Evolutionary conservation across 2,329 filamentous ascomycete species (phyloP).

Genomic region (Fusarium nodosum): DNA sequence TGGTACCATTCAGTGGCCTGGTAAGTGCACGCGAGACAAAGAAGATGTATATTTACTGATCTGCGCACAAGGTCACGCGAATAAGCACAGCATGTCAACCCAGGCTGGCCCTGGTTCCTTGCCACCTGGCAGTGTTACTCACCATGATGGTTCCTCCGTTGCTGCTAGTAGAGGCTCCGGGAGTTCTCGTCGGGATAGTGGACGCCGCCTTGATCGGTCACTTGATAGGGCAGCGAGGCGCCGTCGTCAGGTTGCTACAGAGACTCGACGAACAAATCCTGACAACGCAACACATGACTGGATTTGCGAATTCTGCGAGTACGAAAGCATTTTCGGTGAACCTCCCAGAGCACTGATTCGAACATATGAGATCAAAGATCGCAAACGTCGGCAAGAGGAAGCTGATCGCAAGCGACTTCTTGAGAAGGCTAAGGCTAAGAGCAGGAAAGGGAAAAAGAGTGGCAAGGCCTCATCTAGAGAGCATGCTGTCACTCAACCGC

Average conservation of each 20-base stretch:
- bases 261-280: slow-evolving; percentile 81
- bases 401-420: slow-evolving; percentile 87
- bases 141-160: slow-evolving; percentile 55
- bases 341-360: slow-evolving; percentile 87
- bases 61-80: slow-evolving; percentile 44
- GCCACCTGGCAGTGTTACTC: slow-evolving; percentile 31
- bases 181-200: slow-evolving; percentile 67
- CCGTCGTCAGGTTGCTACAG: slow-evolving; percentile 81
- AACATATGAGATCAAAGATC: slow-evolving; percentile 94
- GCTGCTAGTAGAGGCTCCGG: slow-evolving; percentile 50
- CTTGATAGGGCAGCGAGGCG: slow-evolving; percentile 81
- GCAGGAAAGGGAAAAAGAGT: slow-evolving; percentile 85
- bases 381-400: slow-evolving; percentile 83
- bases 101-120: slow-evolving; percentile 34
- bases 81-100: slow-evolving; percentile 41
- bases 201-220: slow-evolving; percentile 76
- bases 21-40: slow-evolving; percentile 52
- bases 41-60: slow-evolving; percentile 12
- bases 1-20: slow-evolving; percentile 82
- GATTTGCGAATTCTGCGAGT: slow-evolving; percentile 99
- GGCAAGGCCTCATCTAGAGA: slow-evolving; percentile 65
- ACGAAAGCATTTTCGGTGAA: slow-evolving; percentile 93
- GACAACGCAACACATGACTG: slow-evolving; percentile 81
- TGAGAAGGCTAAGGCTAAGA: slow-evolving; percentile 95
- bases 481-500: slow-evolving; percentile 42